Base-by-base conservation (phyloP, 306 rosid species). In the Castanea crenata region DNA sequence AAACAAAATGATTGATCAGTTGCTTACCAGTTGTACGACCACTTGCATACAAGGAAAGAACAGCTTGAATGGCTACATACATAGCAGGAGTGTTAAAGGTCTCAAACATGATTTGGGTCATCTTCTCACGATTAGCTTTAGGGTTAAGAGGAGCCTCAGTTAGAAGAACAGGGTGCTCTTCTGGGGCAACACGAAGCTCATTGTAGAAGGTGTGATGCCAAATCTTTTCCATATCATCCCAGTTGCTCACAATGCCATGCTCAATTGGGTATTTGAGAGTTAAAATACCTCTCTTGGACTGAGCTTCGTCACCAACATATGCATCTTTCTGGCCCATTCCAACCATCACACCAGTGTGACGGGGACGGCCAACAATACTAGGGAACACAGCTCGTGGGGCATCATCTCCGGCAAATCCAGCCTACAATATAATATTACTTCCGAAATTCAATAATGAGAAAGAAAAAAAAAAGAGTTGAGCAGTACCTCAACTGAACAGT, bases 311-410 rank as follows among this genome's bases (percentile, higher is more conserved):
- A 80, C 99, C 99, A 80, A 94, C 97, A 89, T 94, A 94, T 78
- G 98, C 98, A 87, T 95, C 99, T 75, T 95, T 95, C 85, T 95
- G 99, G 73, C 99, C 99, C 99, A 95, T 95, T 64, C 99, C 99
- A 79, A 95, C 99, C 99, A 95, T 95, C 86, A 95, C 99, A 72
- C 99, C 99, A 31, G 99, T 95, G 87, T 95, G 99, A 77, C 99
- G 99, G 68, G 99, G 99, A 65, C 99, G 99, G 41, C 99, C 99
- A 1, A 95, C 97, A 77, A 95, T 95, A 79, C 99, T 95, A 80
- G 99, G 99, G 83, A 95, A 95, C 69, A 95, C 99, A 78, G 99
- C 99, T 81, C 99, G 88, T 18, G 99, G 99, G 73, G 99, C 99
- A 87, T 95, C 99, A 83, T 95, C 99, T 90, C 99, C 99, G 34